Conservation (phyloP, 305 asterid species). For the Fraxinus platypoda region DNA sequence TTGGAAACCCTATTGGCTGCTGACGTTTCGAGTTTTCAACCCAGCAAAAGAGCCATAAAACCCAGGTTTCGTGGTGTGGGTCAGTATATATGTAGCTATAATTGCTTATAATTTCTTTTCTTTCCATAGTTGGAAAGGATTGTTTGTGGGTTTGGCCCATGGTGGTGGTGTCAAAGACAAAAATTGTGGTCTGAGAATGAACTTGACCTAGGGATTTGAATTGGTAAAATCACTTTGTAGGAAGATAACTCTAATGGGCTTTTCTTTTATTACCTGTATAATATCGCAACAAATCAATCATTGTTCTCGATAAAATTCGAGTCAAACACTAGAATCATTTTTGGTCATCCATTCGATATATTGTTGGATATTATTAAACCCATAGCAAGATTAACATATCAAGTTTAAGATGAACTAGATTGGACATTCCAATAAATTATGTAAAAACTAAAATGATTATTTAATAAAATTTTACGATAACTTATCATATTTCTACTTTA, state of each 20-base stretch:
- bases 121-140: background rate
- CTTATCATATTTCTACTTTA: no score
- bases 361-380: background rate
- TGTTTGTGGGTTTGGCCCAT: constrained; percentile 17
- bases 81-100: constrained; percentile 10
- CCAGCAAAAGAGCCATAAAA: constrained; percentile 17
- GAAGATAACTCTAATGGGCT: no score
- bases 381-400: background rate
- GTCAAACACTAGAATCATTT: no score
- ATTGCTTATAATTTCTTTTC: constrained; percentile 10
- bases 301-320: no score
- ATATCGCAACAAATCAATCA: no score
- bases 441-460: background rate
- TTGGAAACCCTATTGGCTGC: background rate
- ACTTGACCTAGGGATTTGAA: no score
- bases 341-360: no score
- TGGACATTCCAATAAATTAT: background rate
- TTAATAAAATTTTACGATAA: background rate
- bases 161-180: constrained; percentile 18
- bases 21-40: background rate
- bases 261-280: no score
- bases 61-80: constrained; percentile 40
- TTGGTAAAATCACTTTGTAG: background rate
- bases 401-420: background rate
- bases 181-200: constrained; percentile 20